phyloP scores from a whole-genome alignment of 805 yeast genomes.

The Ogataea henricii region DNA sequence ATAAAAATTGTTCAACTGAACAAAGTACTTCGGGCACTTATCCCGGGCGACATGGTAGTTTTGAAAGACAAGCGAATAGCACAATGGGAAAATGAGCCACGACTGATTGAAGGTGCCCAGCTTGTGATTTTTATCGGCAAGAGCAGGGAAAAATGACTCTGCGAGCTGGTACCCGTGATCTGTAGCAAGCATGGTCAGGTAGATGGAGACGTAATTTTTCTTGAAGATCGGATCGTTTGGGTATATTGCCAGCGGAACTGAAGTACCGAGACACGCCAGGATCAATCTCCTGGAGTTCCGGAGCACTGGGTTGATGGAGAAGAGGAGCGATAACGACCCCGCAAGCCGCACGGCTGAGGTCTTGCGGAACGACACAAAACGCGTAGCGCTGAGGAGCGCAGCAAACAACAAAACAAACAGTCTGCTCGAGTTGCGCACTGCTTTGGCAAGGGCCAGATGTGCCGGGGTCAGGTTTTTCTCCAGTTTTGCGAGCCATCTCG shows the following conservation, averaged over 20 bases:
- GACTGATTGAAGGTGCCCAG: conserved; percentile 16
- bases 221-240: conserved; percentile 17
- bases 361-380: background rate
- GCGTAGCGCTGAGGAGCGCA: background rate
- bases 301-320: conserved; percentile 19
- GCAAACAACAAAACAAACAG: conserved; percentile 1
- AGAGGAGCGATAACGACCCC: conserved; percentile 13
- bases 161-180: conserved; percentile 24
- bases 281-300: background rate
- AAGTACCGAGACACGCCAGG: conserved; percentile 16
- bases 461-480: conserved; percentile 6
- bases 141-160: conserved; percentile 14
- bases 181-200: conserved; percentile 14
- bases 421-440: conserved; percentile 12
- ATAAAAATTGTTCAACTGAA: conserved; percentile 12
- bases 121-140: conserved; percentile 8
- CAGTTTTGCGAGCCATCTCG: background rate
- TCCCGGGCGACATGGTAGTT: conserved; percentile 12
- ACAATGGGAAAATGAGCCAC: conserved; percentile 25
- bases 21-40: conserved; percentile 22
- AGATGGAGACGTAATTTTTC: conserved; percentile 22
- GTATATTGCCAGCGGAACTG: conserved; percentile 15
- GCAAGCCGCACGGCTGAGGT: conserved; percentile 11
- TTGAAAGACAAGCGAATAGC: conserved; percentile 22
- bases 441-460: conserved; percentile 3